Base-by-base conservation (phyloP, 2,329 filamentous ascomycete species). In the Penicillium sp. region DNA sequence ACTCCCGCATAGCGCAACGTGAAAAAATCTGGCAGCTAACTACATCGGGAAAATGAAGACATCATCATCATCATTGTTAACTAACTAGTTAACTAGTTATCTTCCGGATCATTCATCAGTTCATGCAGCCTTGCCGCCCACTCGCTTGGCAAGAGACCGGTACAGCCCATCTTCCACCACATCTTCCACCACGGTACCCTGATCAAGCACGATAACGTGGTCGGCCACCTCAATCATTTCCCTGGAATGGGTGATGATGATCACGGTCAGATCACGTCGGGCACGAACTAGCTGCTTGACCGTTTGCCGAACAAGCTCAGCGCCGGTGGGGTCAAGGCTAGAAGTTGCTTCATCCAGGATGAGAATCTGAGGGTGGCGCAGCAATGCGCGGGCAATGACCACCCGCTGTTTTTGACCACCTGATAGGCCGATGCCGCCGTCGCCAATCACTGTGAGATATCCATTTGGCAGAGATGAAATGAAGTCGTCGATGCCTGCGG, bases 171-270 rank as follows among this genome's bases (percentile, higher is more conserved):
- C 79, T 2, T 80, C 84, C 5, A 87, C 78, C 2, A 78, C 71
- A 2, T 91, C 79, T 2, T 80, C 84, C 5, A 87, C 78, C 2
- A 78, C 71, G 2, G 78, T 75, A 0, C 81, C 77, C n/a, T 86
- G 77, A 18, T 94, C 73, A 43, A 83, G 53, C 47, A 96, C 79
- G 1, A 91, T 72, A 6, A 96, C 71, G 30, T 78, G 74, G 59
- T 88, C 82, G 1, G 84, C 86, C 43, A 87, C 78, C 41, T 76
- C 75, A 86, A 97, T 96, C 87, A 95, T 94, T 57, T 91, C 84
- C 46, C 72, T 74, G 41, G 77, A 79, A 65, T 96, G 91, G 33
- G 89, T 95, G 26, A 94, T 83, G 16, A 94, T 76, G 11, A 96
- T 73, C 0, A 94, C 79, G 0, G 85, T 85, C 62, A 87, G 76